phyloP scores from a whole-genome alignment of 805 yeast species.

The Nadsonia fulvescens region DNA sequence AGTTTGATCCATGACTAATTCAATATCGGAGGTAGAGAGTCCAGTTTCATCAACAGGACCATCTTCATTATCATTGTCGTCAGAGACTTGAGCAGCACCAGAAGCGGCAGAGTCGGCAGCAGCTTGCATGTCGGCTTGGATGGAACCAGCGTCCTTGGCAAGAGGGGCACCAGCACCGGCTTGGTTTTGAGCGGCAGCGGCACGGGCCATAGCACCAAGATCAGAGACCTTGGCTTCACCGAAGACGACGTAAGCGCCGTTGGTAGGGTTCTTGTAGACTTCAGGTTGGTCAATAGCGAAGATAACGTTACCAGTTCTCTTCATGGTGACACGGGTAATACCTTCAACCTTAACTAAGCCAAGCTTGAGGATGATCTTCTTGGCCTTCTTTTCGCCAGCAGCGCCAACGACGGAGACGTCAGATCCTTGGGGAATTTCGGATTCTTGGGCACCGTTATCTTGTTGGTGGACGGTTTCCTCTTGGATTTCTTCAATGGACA shows the following conservation, averaged over 20 bases:
- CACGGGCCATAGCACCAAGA: conserved; percentile 58
- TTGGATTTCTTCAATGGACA: conserved; percentile 6
- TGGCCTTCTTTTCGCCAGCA: conserved; percentile 91
- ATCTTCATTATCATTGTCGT: conserved; percentile 41
- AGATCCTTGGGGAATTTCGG: conserved; percentile 35
- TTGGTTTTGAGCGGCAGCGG: conserved; percentile 42
- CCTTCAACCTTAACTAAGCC: conserved; percentile 83
- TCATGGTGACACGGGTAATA: conserved; percentile 87
- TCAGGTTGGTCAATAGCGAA: conserved; percentile 88
- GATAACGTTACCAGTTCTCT: conserved; percentile 79
- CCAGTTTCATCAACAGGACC: conserved; percentile 77
- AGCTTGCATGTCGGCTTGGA: conserved; percentile 26
- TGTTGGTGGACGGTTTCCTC: no score
- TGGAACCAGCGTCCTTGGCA: conserved; percentile 25
- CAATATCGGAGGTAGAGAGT: conserved; percentile 63
- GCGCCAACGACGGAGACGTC: conserved; percentile 74
- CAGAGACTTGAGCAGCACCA: conserved; percentile 20
- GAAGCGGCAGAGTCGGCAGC: conserved; percentile 13
- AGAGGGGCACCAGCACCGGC: conserved; percentile 29
- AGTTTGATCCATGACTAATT: conserved; percentile 80
- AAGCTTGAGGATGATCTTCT: conserved; percentile 72
- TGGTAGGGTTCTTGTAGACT: conserved; percentile 78
- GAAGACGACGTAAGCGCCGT: conserved; percentile 87
- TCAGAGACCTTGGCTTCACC: conserved; percentile 98
- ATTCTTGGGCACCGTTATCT: no score